Base-by-base conservation (phyloP, 140 eudicot species). In the Bidens hawaiensis region DNA sequence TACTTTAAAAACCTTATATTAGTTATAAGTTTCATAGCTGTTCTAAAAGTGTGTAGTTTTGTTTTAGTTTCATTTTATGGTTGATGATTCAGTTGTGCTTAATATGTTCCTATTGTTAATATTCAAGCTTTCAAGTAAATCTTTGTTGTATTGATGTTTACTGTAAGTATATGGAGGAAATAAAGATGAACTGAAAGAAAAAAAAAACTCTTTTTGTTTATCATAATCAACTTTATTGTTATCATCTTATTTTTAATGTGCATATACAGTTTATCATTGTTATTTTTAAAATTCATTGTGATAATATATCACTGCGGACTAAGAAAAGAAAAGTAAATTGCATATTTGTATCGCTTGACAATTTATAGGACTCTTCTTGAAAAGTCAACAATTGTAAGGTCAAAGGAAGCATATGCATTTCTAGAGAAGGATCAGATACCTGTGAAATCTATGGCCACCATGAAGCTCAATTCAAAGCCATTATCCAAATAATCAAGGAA, bases 381-480 rank as follows among this genome's bases (percentile, higher is more conserved):
- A 21, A 49, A 49, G 55, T 49, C 11, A 9, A 50, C 31, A 22
- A 12, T 50, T 50, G 10, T 10, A 4, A 50, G 57, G 30, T 11
- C 16, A 50, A 54, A 18, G 22, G 22, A 57, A 50, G 53, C 58
- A 30, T 27, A 42, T 38, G 42, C 58, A 21, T 14, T 41, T 62
- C 36, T 52, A 12, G 41, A 50, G 36, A 16, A 50, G 49, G 45
- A 27, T 65, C 15, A 34, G 23, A 62, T 74, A 93, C 99, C 99
- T 30, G 99, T 93, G 80, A 88, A 93, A 82, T 93, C 99, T 40
- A 93, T 65, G 21, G 99, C 99, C 68, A 83, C 96, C 99, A 93
- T 93, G 82, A 93, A 93, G 72, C 87, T 93, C 76, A 93, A 67
- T 67, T 93, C 95, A 85, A 82, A 93, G 47, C 99, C 96, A 71